Evolutionary conservation across 208 protist species (phyloP).

Genomic region (Acanthamoeba castellanii): DNA sequence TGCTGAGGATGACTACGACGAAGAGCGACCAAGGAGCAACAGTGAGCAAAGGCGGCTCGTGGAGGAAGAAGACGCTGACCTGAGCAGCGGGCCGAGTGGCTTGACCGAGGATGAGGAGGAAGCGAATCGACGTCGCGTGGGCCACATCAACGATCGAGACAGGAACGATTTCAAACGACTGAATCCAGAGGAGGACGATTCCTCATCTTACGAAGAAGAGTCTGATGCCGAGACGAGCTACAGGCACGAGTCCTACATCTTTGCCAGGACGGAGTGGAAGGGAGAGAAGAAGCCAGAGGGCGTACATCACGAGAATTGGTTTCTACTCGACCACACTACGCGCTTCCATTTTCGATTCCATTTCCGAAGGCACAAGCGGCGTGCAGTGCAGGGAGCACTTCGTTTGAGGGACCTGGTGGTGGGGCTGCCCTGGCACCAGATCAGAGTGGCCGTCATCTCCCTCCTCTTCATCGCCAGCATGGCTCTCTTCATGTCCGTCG

Average conservation of each 20-base stretch:
- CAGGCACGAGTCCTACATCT: slow-evolving; percentile 26
- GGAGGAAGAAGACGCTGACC: too few species aligned
- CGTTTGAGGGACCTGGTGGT: background rate
- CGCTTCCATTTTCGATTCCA: background rate
- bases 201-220: background rate
- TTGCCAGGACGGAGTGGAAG: slow-evolving; percentile 10
- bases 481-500: slow-evolving; percentile 24
- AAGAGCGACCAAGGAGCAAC: too few species aligned
- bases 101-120: slow-evolving; percentile 14
- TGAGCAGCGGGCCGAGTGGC: background rate
- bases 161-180: background rate
- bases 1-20: too few species aligned
- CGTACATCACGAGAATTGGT: background rate
- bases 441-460: slow-evolving; percentile 37
- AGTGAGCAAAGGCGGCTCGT: too few species aligned
- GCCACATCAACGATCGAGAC: background rate
- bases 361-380: slow-evolving; percentile 7
- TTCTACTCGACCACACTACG: background rate
- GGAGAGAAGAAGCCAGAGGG: background rate
- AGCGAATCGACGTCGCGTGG: background rate
- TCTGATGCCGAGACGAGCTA: background rate
- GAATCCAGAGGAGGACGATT: background rate
- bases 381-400: background rate
- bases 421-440: slow-evolving; percentile 7
- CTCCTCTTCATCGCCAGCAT: background rate